Evolutionary conservation across 2,329 filamentous ascomycete genomes (phyloP).

Genomic region (Xylaria multiplex): DNA sequence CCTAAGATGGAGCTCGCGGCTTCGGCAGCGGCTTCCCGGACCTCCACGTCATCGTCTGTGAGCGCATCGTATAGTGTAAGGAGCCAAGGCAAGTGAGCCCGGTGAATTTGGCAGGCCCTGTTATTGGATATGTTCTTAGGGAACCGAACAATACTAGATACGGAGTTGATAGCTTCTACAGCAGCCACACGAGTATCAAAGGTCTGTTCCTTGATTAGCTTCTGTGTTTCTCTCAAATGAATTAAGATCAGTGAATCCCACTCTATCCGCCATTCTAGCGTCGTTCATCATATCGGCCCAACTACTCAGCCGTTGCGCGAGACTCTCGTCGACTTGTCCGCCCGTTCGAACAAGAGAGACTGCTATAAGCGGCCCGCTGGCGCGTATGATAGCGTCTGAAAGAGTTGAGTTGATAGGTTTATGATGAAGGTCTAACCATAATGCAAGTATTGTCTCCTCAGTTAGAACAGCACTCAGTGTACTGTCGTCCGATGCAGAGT

Average conservation of each 20-base stretch:
- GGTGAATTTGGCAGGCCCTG: conserved; percentile 31
- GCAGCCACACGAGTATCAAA: conserved; percentile 74
- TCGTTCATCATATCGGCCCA: conserved; percentile 64
- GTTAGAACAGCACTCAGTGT: conserved; percentile 48
- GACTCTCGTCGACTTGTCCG: conserved; percentile 28
- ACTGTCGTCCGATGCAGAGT: conserved; percentile 27
- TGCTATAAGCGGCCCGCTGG: conserved; percentile 58
- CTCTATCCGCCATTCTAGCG: conserved; percentile 60
- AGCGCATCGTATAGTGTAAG: conserved; percentile 78
- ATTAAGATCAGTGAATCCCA: conserved; percentile 45
- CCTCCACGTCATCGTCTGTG: conserved; percentile 92
- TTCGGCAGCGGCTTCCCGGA: conserved; percentile 72
- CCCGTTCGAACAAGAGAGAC: conserved; percentile 42
- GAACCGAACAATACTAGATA: conserved; percentile 52
- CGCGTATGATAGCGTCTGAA: conserved; percentile 60
- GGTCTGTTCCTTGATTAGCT: conserved; percentile 54
- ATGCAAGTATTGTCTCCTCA: conserved; percentile 48
- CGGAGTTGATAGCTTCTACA: conserved; percentile 63
- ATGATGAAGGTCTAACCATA: conserved; percentile 55
- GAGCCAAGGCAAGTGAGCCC: conserved; percentile 64
- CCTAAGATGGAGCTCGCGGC: conserved; percentile 60
- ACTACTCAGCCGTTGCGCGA: conserved; percentile 42
- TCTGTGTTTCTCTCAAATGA: neutral
- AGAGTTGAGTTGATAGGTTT: conserved; percentile 59
- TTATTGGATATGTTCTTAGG: neutral